Percentiles rank a stretch among this genome's conserved stretches.
Conservation (phyloP, 1,284 basidiomycete species). For the Moesziomyces antarcticus region DNA sequence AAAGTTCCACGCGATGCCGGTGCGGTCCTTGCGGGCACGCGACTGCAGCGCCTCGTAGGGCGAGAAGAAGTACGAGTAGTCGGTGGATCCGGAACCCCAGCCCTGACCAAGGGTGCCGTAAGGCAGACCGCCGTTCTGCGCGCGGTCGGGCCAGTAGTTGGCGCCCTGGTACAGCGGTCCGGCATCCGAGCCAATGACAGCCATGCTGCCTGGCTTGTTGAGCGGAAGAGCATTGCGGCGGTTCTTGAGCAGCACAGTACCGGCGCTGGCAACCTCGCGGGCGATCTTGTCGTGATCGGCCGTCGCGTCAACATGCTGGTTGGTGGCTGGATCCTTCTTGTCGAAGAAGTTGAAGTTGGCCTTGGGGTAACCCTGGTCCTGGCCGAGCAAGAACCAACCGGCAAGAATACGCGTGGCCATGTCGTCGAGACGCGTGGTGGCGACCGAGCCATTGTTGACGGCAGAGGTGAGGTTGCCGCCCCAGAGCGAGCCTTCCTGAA, state of each 20-base stretch:
- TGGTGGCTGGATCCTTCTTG: constrained; percentile 54
- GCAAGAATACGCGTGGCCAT: constrained; percentile 67
- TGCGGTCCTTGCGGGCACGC: constrained; percentile 72
- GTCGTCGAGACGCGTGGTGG: constrained; percentile 72
- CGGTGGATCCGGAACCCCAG: constrained; percentile 75
- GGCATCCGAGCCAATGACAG: constrained; percentile 72
- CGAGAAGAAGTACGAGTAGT: constrained; percentile 71
- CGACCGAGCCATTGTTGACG: constrained; percentile 78
- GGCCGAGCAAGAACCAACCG: constrained; percentile 68
- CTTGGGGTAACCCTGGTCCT: constrained; percentile 60
- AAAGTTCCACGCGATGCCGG: constrained; percentile 71
- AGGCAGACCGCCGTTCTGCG: constrained; percentile 68
- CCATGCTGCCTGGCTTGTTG: constrained; percentile 46
- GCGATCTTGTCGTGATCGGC: constrained; percentile 77
- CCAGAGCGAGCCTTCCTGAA: constrained; percentile 35
- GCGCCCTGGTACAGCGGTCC: constrained; percentile 78
- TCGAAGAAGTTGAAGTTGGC: constrained; percentile 60
- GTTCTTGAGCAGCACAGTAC: constrained; percentile 81
- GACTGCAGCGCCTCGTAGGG: constrained; percentile 77
- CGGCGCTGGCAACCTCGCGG: constrained; percentile 78
- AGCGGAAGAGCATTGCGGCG: constrained; percentile 47
- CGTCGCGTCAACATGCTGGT: constrained; percentile 78
- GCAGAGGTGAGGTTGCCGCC: constrained; percentile 73
- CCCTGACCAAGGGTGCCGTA: constrained; percentile 82
- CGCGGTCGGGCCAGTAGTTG: constrained; percentile 76